Base-by-base conservation (phyloP, 352 stramenopile genomes). In the Globisporangium radiosum region DNA sequence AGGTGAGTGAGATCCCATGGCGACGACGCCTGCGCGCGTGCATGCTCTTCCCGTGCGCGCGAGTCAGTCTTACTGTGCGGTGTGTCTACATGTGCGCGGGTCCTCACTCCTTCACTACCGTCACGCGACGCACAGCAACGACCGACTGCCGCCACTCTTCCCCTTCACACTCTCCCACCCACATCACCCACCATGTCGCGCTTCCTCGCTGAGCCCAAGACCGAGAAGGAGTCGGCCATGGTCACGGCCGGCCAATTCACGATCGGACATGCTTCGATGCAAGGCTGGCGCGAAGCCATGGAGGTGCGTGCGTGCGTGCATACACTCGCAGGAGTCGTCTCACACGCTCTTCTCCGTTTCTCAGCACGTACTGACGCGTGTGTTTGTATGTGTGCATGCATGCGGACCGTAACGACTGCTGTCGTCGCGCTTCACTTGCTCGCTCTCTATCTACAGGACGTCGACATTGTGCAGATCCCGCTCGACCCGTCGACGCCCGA, bases 251-350 rank as follows among this genome's bases (percentile, higher is more conserved):
- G 71, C 4, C 76, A 71, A 37, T 64, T 95, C 57, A 59, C 53
- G n/a, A 85, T 95, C 56, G 83, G 73, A 63, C 86, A 77, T 58
- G 68, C 78, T 25, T 68, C 72, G 50, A 95, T 95, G 85, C 85
- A 95, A 57, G 85, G 85, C 19, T 95, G 85, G 85, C 80, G 85
- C 36, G 82, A 92, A 52, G 75, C 75, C 1, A 95, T 95, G 85
- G 85, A 95, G 77, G 85, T 90, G 36, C 38, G 59, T 56, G 44
- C 7, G 14, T n/a, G 9, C 3, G n/a, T 60, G 8, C 13, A 36
- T 48, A 36, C 14, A 15, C n/a, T 10, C 0, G 15, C 5, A 10
- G 19, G 8, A 37, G 33, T 11, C 2, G 11, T 33, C 25, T 33
- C 25, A 33, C 25, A 33, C 25, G 25, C 25, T 33, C 0, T 42